Conservation (phyloP, 2,329 filamentous ascomycete species). For the Aspergillus transmontanensis region DNA sequence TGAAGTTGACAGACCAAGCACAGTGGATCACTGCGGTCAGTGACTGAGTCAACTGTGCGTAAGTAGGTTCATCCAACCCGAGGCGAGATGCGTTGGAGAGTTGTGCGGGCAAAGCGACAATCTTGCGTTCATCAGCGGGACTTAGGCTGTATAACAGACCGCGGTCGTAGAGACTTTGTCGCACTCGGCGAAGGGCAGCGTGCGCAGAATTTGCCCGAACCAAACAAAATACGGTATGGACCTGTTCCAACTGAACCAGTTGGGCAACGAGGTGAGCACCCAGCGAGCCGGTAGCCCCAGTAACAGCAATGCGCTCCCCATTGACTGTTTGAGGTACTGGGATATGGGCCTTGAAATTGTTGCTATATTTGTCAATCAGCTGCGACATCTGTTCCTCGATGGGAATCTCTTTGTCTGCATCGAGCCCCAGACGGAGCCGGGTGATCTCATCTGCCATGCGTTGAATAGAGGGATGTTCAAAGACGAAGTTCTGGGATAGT, state of each 20-base stretch:
- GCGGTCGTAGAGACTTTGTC: constrained; percentile 43
- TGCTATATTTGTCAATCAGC: constrained; percentile 50
- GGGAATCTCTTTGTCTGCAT: constrained; percentile 20
- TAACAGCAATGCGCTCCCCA: constrained; percentile 48
- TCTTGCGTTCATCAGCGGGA: constrained; percentile 32
- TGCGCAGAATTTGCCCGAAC: constrained; percentile 51
- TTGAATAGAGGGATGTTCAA: constrained; percentile 23
- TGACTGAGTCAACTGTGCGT: constrained; percentile 44
- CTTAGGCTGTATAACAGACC: constrained; percentile 13
- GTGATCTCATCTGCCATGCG: constrained; percentile 23
- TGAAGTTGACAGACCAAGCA: constrained; percentile 69
- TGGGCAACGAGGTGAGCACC: constrained; percentile 61
- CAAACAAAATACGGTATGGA: constrained; percentile 55
- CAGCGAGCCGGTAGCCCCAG: constrained; percentile 67
- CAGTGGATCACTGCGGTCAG: constrained; percentile 62
- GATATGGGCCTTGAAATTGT: constrained; percentile 29
- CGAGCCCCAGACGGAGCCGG: constrained; percentile 12
- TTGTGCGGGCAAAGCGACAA: constrained; percentile 51
- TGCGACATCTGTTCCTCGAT: constrained; percentile 48
- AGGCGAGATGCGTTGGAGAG: constrained; percentile 49
- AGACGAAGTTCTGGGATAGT: constrained; percentile 24
- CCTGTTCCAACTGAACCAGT: constrained; percentile 41
- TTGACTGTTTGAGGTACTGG: constrained; percentile 16
- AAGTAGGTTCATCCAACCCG: constrained; percentile 49
- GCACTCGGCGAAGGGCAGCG: constrained; percentile 48